Conservation (phyloP, 306 rosid species). For the Quercus alba region DNA sequence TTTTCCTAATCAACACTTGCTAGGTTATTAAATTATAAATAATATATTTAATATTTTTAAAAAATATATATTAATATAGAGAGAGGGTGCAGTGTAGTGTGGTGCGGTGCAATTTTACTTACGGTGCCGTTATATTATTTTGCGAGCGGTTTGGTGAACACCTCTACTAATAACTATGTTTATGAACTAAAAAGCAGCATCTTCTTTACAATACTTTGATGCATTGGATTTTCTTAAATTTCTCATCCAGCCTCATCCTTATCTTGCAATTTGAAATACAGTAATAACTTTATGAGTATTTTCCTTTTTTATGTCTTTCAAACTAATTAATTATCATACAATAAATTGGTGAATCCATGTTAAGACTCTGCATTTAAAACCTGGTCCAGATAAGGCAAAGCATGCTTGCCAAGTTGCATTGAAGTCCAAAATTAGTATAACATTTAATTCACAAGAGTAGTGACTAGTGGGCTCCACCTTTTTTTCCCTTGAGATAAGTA, state of each 20-base stretch:
- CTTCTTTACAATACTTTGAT: too few species aligned
- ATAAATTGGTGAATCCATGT: background rate
- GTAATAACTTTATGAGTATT: background rate
- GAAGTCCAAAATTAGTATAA: background rate
- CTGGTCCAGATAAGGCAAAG: background rate
- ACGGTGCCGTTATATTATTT: too few species aligned
- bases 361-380: background rate
- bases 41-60: too few species aligned
- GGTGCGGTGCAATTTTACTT: rapidly evolving
- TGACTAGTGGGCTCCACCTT: background rate
- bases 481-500: too few species aligned
- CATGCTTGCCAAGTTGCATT: background rate
- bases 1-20: too few species aligned
- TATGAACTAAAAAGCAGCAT: too few species aligned
- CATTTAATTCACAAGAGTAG: background rate
- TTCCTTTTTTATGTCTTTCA: background rate
- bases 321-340: background rate
- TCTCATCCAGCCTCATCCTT: background rate
- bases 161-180: too few species aligned
- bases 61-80: too few species aligned
- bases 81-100: rapidly evolving
- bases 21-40: too few species aligned
- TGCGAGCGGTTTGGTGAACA: too few species aligned
- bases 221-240: too few species aligned
- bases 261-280: background rate